phyloP scores from a whole-genome alignment of 306 rosid genomes.

The Rosa multiflora region DNA sequence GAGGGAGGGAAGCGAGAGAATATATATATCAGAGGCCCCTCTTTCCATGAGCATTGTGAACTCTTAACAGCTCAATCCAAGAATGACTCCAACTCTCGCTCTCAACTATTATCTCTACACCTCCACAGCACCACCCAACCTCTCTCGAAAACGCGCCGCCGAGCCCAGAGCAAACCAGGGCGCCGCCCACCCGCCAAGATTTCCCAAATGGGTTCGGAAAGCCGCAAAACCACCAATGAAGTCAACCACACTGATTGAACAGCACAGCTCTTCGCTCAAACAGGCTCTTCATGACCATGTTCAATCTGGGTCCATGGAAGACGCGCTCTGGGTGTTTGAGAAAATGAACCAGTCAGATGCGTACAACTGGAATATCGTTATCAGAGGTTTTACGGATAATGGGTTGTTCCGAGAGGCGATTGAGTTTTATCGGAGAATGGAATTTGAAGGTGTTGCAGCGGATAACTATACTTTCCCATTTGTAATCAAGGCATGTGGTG shows the following conservation, averaged over 20 bases:
- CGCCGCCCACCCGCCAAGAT: constrained; percentile 14
- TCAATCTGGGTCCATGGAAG: constrained; percentile 41
- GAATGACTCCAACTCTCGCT: constrained; percentile 40
- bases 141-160: constrained; percentile 14
- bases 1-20: background rate
- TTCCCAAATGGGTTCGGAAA: constrained; percentile 1
- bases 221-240: background rate
- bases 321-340: constrained; percentile 54
- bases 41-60: background rate
- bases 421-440: constrained; percentile 46
- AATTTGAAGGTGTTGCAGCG: constrained; percentile 31
- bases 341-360: constrained; percentile 37
- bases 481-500: constrained; percentile 52
- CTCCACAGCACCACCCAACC: constrained; percentile 20
- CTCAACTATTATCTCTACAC: constrained; percentile 19
- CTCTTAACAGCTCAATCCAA: background rate
- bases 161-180: constrained; percentile 17
- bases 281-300: constrained; percentile 23
- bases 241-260: constrained; percentile 1
- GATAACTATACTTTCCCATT: constrained; percentile 53
- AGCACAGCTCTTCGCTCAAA: constrained; percentile 27
- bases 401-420: constrained; percentile 41
- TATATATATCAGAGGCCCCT: background rate
- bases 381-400: constrained; percentile 42
- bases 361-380: constrained; percentile 48